These are phyloP conservation scores for Xylaria sp. DNA, from an alignment of 2,329 filamentous ascomycete species.

Conservation along the genomic window DNA sequence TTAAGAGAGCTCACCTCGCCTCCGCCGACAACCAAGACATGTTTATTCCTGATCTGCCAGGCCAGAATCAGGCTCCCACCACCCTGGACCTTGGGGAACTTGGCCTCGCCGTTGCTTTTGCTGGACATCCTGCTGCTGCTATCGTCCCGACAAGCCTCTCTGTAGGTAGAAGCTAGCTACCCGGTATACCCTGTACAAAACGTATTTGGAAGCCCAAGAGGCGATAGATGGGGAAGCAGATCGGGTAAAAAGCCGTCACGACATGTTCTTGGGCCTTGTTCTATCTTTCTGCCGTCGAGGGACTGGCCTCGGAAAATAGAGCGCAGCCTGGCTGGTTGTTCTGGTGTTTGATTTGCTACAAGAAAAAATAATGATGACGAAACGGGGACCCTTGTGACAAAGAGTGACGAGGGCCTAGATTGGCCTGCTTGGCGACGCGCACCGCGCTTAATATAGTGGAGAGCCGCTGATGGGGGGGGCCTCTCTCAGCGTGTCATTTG, in stretches of 20 bases:
- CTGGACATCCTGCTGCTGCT: slow-evolving; percentile 18
- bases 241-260: no score
- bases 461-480: background rate
- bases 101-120: slow-evolving; percentile 27
- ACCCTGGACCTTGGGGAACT: slow-evolving; percentile 81
- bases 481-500: no score
- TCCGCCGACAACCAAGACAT: slow-evolving; percentile 89
- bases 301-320: slow-evolving; percentile 5
- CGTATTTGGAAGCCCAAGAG: no score
- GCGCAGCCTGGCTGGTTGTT: background rate
- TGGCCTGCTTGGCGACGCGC: background rate
- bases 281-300: no score
- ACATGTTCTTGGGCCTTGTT: no score
- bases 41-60: slow-evolving; percentile 91
- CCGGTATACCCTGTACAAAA: slow-evolving; percentile 15
- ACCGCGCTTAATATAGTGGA: background rate
- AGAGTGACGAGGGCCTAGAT: background rate
- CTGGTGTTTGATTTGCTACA: slow-evolving; percentile 17
- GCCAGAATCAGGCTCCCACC: slow-evolving; percentile 93
- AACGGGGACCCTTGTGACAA: slow-evolving; percentile 1
- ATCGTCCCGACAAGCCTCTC: slow-evolving; percentile 7
- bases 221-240: no score
- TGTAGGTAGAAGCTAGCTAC: slow-evolving; percentile 4
- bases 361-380: slow-evolving; percentile 18
- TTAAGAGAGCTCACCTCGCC: slow-evolving; percentile 71